phyloP scores from a whole-genome alignment of 208 protist genomes.

The Crithidia thermophila region DNA sequence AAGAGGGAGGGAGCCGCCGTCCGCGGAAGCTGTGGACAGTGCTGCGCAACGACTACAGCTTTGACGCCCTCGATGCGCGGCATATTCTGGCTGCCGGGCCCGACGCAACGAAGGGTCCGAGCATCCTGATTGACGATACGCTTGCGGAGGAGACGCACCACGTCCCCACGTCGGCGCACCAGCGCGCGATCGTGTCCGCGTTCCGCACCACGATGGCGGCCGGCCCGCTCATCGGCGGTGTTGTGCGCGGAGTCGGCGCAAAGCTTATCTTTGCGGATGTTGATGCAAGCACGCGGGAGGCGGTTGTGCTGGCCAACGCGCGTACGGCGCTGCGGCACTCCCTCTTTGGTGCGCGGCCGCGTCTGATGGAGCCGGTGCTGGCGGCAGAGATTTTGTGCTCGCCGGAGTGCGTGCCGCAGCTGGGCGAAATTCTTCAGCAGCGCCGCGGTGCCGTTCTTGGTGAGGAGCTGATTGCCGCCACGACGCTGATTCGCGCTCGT shows the following conservation, averaged over 20 bases:
- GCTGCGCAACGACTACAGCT: constrained; percentile 84
- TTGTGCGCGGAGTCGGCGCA: constrained; percentile 63
- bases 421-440: constrained; percentile 90
- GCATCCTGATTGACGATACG: constrained; percentile 98
- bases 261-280: constrained; percentile 67
- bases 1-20: constrained; percentile 15
- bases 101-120: constrained; percentile 90
- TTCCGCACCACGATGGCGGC: constrained; percentile 76
- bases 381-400: constrained; percentile 94
- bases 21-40: constrained; percentile 51
- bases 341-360: constrained; percentile 95
- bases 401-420: constrained; percentile 76
- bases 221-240: constrained; percentile 98
- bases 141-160: constrained; percentile 64
- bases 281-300: constrained; percentile 34
- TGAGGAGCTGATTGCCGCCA: constrained; percentile 96
- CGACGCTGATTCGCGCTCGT: constrained; percentile 95
- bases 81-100: constrained; percentile 95
- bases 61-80: constrained; percentile 96
- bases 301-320: constrained; percentile 81
- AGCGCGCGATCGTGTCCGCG: constrained; percentile 92
- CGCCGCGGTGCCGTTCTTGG: constrained; percentile 92
- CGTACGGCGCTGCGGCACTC: constrained; percentile 94
- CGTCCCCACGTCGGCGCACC: constrained; percentile 80
- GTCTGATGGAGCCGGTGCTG: constrained; percentile 99